Base-by-base conservation (phyloP, 306 rosid genomes). In the Lupinus albus region DNA sequence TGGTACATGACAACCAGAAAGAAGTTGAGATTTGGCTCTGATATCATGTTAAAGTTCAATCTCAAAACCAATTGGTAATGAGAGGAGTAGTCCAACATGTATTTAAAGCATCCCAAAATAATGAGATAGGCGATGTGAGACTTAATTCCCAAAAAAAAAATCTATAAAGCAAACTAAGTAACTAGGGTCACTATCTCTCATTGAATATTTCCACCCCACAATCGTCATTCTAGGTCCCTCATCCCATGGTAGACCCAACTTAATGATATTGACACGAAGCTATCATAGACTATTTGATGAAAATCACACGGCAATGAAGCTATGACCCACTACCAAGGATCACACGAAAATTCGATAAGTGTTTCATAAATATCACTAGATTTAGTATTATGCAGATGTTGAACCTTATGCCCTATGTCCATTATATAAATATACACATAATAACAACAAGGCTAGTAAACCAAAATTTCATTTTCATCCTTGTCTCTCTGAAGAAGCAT, bases 211-310 rank as follows among this genome's bases (percentile, higher is more conserved):
- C 42, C 71, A 53, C 59, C 79, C 56, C 73, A 64, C 82, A 71
- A 87, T 92, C 83, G 84, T 71, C 88, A 77, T 77, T 71, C 56
- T 71, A 79, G 82, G 64, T 50, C 69, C 74, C 64, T 78, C 80
- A 70, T 83, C 77, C 79, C 54, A 72, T 68, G 32, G 48, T 32
- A 49, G 35, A 51, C 76, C 70, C 68, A 56, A 14, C 71, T 28
- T n/a, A 7, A 1, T 14, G 6, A 5, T 52, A 32, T 7, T 21
- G 15, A 78, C 11, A 54, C 8, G 28, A 48, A 57, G 2, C 30
- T 32, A 79, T 48, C 56, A 66, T 59, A 53, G 63, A 62, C 72
- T 76, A 32, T 72, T 12, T 2, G 85, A 77, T 79, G 76, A 77
- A 7, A 51, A 79, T 73, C 84, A 20, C 5, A 72, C 79, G 83